phyloP scores from a whole-genome alignment of 768 basidiomycete species.

The Kwoniella newhampshirensis region DNA sequence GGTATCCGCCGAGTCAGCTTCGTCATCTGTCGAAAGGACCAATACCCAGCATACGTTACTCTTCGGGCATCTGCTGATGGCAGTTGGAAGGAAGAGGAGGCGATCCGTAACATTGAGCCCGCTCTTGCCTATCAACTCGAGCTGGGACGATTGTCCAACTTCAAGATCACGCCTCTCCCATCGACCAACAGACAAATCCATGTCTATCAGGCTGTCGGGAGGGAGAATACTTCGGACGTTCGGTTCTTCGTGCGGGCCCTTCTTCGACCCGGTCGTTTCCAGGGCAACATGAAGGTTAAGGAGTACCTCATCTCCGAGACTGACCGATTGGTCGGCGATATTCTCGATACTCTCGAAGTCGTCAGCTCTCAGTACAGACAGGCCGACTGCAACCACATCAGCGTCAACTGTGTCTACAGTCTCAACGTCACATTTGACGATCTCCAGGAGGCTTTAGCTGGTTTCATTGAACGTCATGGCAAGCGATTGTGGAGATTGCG shows the following conservation, averaged over 20 bases:
- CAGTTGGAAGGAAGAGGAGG: conserved; percentile 86
- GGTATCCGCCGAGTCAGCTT: conserved; percentile 91
- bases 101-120: conserved; percentile 97
- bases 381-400: conserved; percentile 97
- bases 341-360: conserved; percentile 92
- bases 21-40: conserved; percentile 82
- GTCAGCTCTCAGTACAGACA: conserved; percentile 84
- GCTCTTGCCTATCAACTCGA: conserved; percentile 97
- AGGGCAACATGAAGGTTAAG: conserved; percentile 88
- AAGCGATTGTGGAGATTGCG: conserved; percentile 97
- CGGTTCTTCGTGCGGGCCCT: conserved; percentile 98
- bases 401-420: conserved; percentile 98
- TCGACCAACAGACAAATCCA: conserved; percentile 97
- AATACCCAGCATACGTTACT: conserved; percentile 94
- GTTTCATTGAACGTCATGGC: conserved; percentile 98
- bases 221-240: conserved; percentile 95
- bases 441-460: conserved; percentile 93
- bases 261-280: conserved; percentile 89
- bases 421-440: conserved; percentile 94
- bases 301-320: conserved; percentile 98
- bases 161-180: conserved; percentile 92
- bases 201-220: conserved; percentile 91
- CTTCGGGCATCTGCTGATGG: conserved; percentile 65
- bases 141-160: conserved; percentile 91
- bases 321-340: conserved; percentile 88